phyloP scores from a whole-genome alignment of 352 stramenopile species.

The Phytophthora parvispora region DNA sequence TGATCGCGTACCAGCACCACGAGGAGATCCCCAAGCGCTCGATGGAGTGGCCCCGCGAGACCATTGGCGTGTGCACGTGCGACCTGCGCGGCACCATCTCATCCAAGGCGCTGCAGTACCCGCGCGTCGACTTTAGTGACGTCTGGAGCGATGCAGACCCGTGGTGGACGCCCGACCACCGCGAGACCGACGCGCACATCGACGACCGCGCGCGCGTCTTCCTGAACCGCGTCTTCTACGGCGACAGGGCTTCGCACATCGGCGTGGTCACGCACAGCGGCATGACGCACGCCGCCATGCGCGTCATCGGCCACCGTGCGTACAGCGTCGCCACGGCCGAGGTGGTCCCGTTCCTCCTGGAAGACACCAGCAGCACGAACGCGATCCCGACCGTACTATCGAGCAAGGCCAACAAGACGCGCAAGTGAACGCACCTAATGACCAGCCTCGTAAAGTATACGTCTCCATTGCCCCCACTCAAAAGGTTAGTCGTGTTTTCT shows the following conservation, averaged over 20 bases:
- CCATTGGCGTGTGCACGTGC: constrained; percentile 34
- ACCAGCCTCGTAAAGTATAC: too few relatives aligned
- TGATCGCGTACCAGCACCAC: constrained; percentile 31
- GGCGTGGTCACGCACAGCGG: constrained; percentile 34
- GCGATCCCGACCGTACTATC: constrained; percentile 8
- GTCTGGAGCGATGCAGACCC: constrained; percentile 36
- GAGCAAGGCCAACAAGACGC: constrained; percentile 6
- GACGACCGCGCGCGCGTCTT: constrained; percentile 32
- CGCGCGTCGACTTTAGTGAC: constrained; percentile 26
- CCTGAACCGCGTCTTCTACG: constrained; percentile 37
- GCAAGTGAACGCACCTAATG: background rate
- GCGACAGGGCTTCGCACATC: constrained; percentile 5
- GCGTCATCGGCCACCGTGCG: constrained; percentile 23
- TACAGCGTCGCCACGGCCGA: constrained; percentile 24
- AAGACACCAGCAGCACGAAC: constrained; percentile 23
- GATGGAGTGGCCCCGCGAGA: constrained; percentile 39
- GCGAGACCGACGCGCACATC: constrained; percentile 34
- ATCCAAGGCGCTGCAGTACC: constrained; percentile 28
- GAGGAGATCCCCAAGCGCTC: constrained; percentile 26
- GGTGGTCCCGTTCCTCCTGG: constrained; percentile 29
- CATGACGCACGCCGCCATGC: constrained; percentile 21
- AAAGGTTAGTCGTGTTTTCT: too few relatives aligned
- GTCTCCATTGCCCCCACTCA: too few relatives aligned
- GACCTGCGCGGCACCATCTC: constrained; percentile 31
- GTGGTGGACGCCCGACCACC: constrained; percentile 31